Evolutionary conservation across 2,329 filamentous ascomycete species (phyloP).

Genomic region (Emericellopsis cladophorae): DNA sequence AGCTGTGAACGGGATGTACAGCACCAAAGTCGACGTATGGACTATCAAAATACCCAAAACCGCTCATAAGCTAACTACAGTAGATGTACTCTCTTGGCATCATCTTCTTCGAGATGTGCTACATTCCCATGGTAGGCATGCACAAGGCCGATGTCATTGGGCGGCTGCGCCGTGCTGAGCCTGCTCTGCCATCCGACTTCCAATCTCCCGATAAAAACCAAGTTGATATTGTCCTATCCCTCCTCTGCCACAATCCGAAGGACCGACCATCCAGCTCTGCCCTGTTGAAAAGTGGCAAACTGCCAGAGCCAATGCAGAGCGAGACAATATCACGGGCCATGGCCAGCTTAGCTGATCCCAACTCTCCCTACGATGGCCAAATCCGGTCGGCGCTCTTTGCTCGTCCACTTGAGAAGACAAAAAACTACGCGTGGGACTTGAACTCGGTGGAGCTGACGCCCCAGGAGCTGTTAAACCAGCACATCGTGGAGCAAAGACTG

Average conservation of each 20-base stretch:
- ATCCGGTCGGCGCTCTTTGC: conserved; percentile 79
- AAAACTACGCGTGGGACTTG: conserved; percentile 71
- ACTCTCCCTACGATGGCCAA: conserved; percentile 79
- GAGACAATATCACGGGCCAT: conserved; percentile 79
- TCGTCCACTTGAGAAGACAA: conserved; percentile 62
- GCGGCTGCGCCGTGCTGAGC: conserved; percentile 52
- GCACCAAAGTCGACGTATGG: conserved; percentile 79
- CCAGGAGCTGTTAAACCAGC: conserved; percentile 55
- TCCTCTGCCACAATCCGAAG: conserved; percentile 72
- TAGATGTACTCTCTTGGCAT: conserved; percentile 94
- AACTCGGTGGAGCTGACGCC: conserved; percentile 38
- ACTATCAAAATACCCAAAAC: neutral
- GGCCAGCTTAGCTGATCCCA: conserved; percentile 67
- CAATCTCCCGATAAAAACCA: conserved; percentile 57
- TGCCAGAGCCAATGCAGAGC: conserved; percentile 86
- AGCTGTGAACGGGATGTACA: conserved; percentile 63
- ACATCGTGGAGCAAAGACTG: conserved; percentile 62
- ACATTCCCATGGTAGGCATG: conserved; percentile 52
- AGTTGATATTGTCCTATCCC: conserved; percentile 62
- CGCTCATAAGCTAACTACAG: conserved; percentile 1
- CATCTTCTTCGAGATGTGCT: conserved; percentile 98
- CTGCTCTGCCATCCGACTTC: conserved; percentile 63
- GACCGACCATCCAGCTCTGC: conserved; percentile 74
- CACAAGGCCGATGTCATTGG: conserved; percentile 53
- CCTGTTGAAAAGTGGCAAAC: conserved; percentile 70